These are phyloP conservation scores for Dryadomyces sulphureus DNA, from an alignment of 2,329 filamentous ascomycete species.

Conservation along the genomic window DNA sequence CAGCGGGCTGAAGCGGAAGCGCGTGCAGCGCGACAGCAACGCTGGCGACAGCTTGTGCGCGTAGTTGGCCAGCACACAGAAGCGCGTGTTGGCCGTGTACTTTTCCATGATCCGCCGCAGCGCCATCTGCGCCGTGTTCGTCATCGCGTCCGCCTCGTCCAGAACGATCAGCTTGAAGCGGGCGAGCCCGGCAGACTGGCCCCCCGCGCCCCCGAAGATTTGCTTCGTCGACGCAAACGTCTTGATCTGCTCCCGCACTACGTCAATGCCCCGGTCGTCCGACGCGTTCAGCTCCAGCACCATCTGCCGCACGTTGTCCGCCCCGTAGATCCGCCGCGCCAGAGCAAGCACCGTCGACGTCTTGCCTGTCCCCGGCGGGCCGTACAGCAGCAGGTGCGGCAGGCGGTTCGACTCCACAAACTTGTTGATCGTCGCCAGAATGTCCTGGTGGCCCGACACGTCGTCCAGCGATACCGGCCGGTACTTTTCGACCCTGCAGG, in stretches of 20 bases:
- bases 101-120: constrained; percentile 96
- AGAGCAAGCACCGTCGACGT: constrained; percentile 93
- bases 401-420: constrained; percentile 90
- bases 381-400: constrained; percentile 91
- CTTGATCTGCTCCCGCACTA: constrained; percentile 98
- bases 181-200: constrained; percentile 35
- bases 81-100: constrained; percentile 93
- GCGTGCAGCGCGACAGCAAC: constrained; percentile 79
- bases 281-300: constrained; percentile 95
- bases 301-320: constrained; percentile 92
- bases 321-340: constrained; percentile 82
- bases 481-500: constrained; percentile 87
- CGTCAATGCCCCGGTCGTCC: constrained; percentile 93
- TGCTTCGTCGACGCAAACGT: constrained; percentile 97
- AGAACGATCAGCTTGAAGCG: constrained; percentile 92
- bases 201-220: constrained; percentile 55
- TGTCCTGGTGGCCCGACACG: constrained; percentile 93
- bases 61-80: constrained; percentile 98
- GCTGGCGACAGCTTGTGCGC: constrained; percentile 94
- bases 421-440: constrained; percentile 92
- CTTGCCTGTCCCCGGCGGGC: constrained; percentile 91
- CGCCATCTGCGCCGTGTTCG: constrained; percentile 96
- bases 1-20: constrained; percentile 87
- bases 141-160: constrained; percentile 99
- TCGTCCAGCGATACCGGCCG: constrained; percentile 77